Evolutionary conservation across 768 basidiomycete genomes (phyloP), one percentile per base, ranked within the genome.

Genomic region (Mycena galopus): DNA sequence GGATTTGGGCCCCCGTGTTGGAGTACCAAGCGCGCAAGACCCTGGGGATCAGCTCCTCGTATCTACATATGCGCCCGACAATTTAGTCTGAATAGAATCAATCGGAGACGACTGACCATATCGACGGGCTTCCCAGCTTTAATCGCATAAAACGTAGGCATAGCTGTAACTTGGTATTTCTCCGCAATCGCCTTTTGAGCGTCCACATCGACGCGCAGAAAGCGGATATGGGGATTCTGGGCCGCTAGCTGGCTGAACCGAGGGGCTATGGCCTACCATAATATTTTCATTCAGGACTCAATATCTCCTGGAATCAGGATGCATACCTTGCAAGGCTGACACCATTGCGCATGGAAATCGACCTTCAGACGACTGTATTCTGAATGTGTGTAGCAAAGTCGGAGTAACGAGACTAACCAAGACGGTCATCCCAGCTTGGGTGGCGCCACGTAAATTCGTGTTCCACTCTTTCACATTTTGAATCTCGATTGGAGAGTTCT

Each of bases 401-500:
- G n/a, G n/a, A n/a, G n/a, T n/a, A n/a, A n/a, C n/a, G n/a, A n/a
- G n/a, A n/a, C n/a, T n/a, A n/a, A n/a, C 72, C 0, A 73, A 35
- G 4, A 75, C 71, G 11, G 74, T 71, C 71, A 61, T 73, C 30
- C 72, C 72, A 33, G 65, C 56, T 0, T 68, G 65, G 0, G 60
- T 65, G 1, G 83, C 78, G 0, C 77, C 73, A 55, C 82, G 83
- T 33, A 84, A 79, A 78, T 78, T 82, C 53, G 83, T 81, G 78
- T 83, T 83, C 78, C 82, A 84, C 69, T 83, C 81, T 17, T 83
- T 84, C 2, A 73, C 72, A 29, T 33, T 75, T 56, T 67, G 58
- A 6, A 72, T 51, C 14, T 72, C 71, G 14, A 72, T 47, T 10
- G 61, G 61, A 10, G 71, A 50, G 5, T 66, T 35, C 2, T 55